Evolutionary conservation across 495 filamentous ascomycete genomes (phyloP), one percentile per base, ranked within the genome.

Genomic region (Cenococcum geophilum): DNA sequence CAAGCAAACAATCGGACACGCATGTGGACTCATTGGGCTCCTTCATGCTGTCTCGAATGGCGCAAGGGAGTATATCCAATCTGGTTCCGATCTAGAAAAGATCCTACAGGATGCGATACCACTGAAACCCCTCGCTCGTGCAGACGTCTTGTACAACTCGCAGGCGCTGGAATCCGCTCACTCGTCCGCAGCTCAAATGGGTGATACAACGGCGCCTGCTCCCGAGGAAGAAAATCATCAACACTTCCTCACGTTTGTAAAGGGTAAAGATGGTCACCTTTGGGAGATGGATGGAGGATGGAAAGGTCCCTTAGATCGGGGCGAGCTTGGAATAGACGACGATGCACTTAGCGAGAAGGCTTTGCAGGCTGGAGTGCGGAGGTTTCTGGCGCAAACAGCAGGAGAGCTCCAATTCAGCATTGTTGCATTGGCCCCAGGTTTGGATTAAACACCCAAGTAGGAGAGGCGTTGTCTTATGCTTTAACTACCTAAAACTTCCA

Each of bases 1-100:
- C 76, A 86, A 87, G 68, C 91, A 96, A 65, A 95, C 89, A 0
- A 96, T 96, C 71, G 79, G 83, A 53, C 84, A 95, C 72, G 86
- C 89, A 3, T 96, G 91, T 74, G 91, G 91, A 1, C 79, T 90
- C 37, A 90, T 92, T 73, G 89, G 85, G 0, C 75, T 93, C 4
- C 74, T 96, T 22, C 90, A 95, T 75, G 82, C 83, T 56, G 77
- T 86, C 4, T 69, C 74, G n/a, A 92, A 92, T 71, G 86, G 83
- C 23, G 73, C 80, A 0, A 71, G 73, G 14, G 61, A 70, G 0
- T 73, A 77, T 57, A 64, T 85, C 55, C 37, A 67, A 4, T 70
- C 75, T 0, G 77, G 72, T 11, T 79, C 77, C 10, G 74, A 77
- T 52, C 68, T 84, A 20, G 78, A 79, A 23, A 62, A 21, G 0